phyloP scores from a whole-genome alignment of 2,329 filamentous ascomycete genomes.

The Arthrobotrys sphaeroides region DNA sequence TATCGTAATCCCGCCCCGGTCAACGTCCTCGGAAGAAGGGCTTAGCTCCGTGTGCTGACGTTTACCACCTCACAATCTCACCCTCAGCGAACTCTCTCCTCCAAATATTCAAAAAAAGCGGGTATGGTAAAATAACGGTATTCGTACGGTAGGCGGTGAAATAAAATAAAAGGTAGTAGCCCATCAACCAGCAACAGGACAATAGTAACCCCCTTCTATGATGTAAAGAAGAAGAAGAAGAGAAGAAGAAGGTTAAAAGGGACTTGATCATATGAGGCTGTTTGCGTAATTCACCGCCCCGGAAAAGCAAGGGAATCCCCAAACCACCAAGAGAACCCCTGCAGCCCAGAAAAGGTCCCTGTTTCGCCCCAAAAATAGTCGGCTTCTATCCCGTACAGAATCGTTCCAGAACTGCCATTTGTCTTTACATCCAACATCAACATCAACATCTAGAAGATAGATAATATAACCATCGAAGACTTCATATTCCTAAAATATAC shows the following conservation, averaged over 20 bases:
- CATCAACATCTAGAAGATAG: no score
- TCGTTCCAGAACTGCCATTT: no score
- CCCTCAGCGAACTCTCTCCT: no score
- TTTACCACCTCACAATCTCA: no score
- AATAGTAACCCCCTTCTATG: neutral
- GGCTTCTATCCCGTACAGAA: no score
- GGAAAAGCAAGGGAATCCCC: no score
- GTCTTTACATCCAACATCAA: no score
- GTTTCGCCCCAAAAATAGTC: constrained; percentile 6
- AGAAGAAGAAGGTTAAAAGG: neutral
- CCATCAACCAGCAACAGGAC: constrained; percentile 19
- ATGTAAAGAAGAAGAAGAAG: neutral
- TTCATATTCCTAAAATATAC: constrained; percentile 1
- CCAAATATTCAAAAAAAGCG: no score
- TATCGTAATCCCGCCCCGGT: constrained; percentile 2
- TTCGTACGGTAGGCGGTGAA: no score
- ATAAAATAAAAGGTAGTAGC: no score
- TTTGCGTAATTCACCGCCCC: constrained; percentile 31
- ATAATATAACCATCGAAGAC: no score
- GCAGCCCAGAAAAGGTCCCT: neutral
- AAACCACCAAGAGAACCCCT: neutral
- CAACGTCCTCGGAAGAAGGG: neutral
- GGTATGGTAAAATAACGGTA: no score
- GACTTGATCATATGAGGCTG: neutral
- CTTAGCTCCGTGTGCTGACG: neutral